Base-by-base conservation (phyloP, 163 green algal species). In the Volvox carteri region DNA sequence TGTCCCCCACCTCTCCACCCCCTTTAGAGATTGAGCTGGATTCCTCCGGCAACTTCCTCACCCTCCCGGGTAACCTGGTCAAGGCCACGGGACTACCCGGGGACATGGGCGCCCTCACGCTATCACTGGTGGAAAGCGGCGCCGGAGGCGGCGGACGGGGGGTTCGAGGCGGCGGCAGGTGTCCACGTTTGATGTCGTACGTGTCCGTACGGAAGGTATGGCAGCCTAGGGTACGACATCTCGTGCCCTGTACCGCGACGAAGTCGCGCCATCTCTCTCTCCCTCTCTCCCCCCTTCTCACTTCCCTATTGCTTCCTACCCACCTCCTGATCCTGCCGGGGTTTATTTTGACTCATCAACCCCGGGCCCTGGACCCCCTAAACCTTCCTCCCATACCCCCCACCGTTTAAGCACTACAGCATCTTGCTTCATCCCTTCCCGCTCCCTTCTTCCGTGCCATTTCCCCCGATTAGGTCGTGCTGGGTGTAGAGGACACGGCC, bases 51-150 rank as follows among this genome's bases (percentile, higher is more conserved):
- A 86, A 86, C 62, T 60, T 78, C 41, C 79, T 86, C 0, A 52
- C 18, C 0, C 5, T 86, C 4, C 25, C 2, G 9, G 35, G 46
- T 25, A 30, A 5, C 7, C 33, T 78, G 30, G 0, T 87, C 1
- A 48, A 44, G n/a, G 81, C 81, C 33, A 37, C 72, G 19, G 81
- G 81, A n/a, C 30, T 87, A 23, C 81, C 81, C 14, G 81, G 81
- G n/a, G 46, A 79, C 9, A 46, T 42, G n/a, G 65, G 65, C 48
- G 35, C 39, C 65, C 65, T 87, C 8, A 80, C 46, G 19, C 1
- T 87, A 18, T 30, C 33, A 4, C 67, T 72, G 70, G 9, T 78
- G 70, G 70, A 78, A 19, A 52, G 18, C 33, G 18, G 76, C 18
- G 16, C 48, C 44, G 30, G 46, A 30, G 28, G n/a, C 11, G 48